Base-by-base conservation (phyloP, 768 basidiomycete genomes). In the Favolaschia claudopus region DNA sequence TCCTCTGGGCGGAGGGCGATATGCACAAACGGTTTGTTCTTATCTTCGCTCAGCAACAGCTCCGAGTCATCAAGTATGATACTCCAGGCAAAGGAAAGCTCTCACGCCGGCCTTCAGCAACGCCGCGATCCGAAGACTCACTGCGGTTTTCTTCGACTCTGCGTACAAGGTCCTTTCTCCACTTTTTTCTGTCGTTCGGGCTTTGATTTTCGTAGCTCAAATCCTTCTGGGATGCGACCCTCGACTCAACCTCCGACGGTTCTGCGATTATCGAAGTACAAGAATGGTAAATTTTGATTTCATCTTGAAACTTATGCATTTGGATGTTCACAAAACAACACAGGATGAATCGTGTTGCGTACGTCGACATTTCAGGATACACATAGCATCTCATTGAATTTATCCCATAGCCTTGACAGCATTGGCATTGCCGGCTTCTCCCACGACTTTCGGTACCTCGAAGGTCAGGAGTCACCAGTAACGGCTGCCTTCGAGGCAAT, bases 21-120 rank as follows among this genome's bases (percentile, higher is more conserved):
- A 73, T 72, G 58, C 84, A 85, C 48, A 73, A 68, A 40, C 73
- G 82, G 82, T 80, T 45, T 15, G 67, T 50, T 7, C 6, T 10
- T n/a, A n/a, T n/a, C n/a, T n/a, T n/a, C n/a, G n/a, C n/a, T n/a
- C n/a, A 9, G 5, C 14, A 7, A 34, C 20, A 24, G 25, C 22
- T 8, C 20, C 19, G 22, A 8, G 12, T 32, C 20, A 28, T 40
- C 22, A 10, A 24, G 3, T 15, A 27, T 13, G 15, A 19, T 19
- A 6, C 24, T 7, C 31, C 33, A 82, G 83, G 47, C 83, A 84
- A 60, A 74, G 85, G 29, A 84, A 82, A 58, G 76, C 81, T 0
- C 66, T 85, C 9, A 77, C 80, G 1, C 82, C 83, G 2, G 82
- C 82, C 0, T 86, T 86, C 66, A 83, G 78, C 65, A 83, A 79